Percentiles rank a stretch among this genome's conserved stretches.
Conservation (phyloP, 1,284 basidiomycete genomes). For the Irpex rosettiformis region DNA sequence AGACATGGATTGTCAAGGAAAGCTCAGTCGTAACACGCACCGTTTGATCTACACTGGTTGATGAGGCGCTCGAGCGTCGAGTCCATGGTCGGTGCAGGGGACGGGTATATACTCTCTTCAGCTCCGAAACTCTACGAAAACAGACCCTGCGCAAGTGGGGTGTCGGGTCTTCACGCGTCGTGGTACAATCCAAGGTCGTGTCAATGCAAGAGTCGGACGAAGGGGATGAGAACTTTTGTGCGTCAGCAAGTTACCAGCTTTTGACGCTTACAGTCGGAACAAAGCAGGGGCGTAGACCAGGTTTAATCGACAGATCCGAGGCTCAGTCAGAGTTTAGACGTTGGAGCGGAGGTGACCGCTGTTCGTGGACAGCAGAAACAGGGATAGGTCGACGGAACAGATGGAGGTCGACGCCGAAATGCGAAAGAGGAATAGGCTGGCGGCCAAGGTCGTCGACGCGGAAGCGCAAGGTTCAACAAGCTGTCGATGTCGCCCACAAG, state of each 20-base stretch:
- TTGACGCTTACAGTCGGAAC: not conserved
- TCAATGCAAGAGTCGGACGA: not conserved
- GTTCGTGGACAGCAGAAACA: no score
- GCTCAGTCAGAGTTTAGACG: not conserved
- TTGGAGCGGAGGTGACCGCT: not conserved
- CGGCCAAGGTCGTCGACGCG: not conserved
- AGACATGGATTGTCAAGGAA: not conserved
- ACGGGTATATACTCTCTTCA: conserved; percentile 7
- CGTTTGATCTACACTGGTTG: conserved; percentile 66
- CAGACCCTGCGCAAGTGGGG: not conserved
- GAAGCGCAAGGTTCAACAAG: not conserved
- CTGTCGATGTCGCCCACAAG: conserved; percentile 8
- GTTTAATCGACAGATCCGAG: not conserved
- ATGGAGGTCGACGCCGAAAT: conserved; percentile 11
- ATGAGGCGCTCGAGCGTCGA: conserved; percentile 58
- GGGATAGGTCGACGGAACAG: not conserved
- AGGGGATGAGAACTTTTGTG: not conserved
- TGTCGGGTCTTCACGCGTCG: not conserved
- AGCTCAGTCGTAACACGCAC: conserved; percentile 35
- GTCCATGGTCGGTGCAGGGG: conserved; percentile 30
- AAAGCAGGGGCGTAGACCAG: not conserved
- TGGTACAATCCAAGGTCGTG: not conserved
- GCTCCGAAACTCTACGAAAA: not conserved
- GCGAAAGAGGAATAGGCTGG: not conserved
- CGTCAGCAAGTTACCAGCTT: not conserved